Evolutionary conservation across 176 grass and related monocot genomes (phyloP), one percentile per base, ranked within the genome.

Genomic region (Poa annua): DNA sequence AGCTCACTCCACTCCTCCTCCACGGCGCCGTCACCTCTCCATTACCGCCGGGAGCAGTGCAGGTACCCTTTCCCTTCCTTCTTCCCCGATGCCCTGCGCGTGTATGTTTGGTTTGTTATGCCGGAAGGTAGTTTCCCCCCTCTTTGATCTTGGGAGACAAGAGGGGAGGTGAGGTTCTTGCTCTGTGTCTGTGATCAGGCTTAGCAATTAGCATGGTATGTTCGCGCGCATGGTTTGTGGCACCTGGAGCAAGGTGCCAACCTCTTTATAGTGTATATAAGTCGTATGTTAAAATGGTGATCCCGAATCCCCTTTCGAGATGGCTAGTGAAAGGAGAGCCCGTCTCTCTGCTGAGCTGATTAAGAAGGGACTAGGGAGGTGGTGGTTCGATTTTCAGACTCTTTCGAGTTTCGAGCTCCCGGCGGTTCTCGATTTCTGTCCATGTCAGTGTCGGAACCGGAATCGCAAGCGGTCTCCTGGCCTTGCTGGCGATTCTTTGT

Each of bases 381-480:
- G 52, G 50, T 53, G 50, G 45, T 13, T 47, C 45, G 45, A 47
- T 47, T 47, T 47, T 13, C 42, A 47, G 11, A 47, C 45, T 13
- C 52, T 19, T 54, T 54, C 52, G 52, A 56, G 53, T 19, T 54
- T 54, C 52, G 52, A 56, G 53, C 20, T 17, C 52, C 52, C 19
- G 52, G 5, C 19, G 17, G 16, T 16, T 16, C 53, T 56, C 41
- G 39, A 45, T 51, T 72, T 21, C 35, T 72, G 41, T 59, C 80
- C 52, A 61, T 79, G 76, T 69, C 61, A n/a, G 22, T 85, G 77
- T 61, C 56, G 16, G 60, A 68, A 49, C 69, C 38, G 17, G 66
- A 44, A 24, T 44, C 66, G n/a, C 66, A 12, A 71, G 5, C 39
- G 67, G 39, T 24, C 12, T 41, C 11, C 11, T 12, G 20, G 7